phyloP scores from a whole-genome alignment of 495 filamentous ascomycete genomes.

The Penicillium atrosanguineum region DNA sequence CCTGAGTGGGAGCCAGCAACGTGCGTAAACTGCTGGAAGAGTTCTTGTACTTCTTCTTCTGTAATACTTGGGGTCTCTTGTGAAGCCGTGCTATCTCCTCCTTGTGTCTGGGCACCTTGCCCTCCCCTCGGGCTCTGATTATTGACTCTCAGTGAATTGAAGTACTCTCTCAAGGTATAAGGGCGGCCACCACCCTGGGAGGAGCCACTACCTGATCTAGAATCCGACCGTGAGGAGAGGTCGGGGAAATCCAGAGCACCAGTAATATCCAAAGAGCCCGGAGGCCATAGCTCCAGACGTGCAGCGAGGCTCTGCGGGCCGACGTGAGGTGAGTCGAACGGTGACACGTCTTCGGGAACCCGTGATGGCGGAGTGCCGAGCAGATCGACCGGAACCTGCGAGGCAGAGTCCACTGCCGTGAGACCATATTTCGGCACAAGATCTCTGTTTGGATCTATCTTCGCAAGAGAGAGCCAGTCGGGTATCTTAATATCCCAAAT shows the following conservation, averaged over 20 bases:
- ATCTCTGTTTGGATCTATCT: background rate
- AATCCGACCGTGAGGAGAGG: background rate
- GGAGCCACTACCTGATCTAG: background rate
- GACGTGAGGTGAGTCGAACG: background rate
- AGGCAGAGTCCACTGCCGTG: background rate
- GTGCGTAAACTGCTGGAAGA: no score
- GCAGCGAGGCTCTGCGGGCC: background rate
- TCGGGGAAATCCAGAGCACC: constrained; percentile 2
- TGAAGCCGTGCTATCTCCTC: no score
- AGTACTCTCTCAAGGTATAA: background rate
- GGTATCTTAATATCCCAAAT: background rate
- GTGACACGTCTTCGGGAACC: background rate
- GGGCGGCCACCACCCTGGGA: no score
- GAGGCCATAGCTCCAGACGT: constrained; percentile 2
- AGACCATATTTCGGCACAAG: background rate
- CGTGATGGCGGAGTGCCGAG: background rate
- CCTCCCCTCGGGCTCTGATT: no score
- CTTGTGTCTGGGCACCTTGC: no score
- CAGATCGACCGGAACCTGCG: background rate
- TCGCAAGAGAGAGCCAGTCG: background rate
- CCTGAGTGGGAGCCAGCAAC: no score
- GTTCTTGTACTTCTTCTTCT: no score
- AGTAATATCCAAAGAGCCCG: background rate
- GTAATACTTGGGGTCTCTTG: no score
- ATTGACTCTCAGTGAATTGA: background rate